Evolutionary conservation across 202 grass and related monocot genomes (phyloP).

Genomic region (Musa balbisiana): DNA sequence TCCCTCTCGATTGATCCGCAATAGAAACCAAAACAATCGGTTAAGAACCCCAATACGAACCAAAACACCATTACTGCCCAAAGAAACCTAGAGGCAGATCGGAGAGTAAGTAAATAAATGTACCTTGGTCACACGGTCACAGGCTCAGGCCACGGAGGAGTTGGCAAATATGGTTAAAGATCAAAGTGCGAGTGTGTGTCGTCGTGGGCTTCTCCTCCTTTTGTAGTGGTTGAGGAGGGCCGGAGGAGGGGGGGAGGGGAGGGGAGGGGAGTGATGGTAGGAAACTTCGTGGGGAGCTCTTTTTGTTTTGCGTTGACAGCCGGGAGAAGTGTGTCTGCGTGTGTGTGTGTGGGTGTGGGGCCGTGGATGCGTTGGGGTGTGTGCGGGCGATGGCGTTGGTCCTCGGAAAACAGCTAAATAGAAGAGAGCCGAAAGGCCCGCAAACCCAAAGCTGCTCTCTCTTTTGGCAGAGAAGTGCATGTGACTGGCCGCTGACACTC

Average conservation of each 20-base stretch:
- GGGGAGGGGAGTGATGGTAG: neutral
- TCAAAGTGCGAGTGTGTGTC: neutral
- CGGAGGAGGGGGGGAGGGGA: neutral
- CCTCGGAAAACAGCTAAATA: slow-evolving; percentile 9
- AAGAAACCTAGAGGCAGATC: neutral
- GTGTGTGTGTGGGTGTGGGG: neutral
- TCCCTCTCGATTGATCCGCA: neutral
- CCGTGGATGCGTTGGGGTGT: neutral
- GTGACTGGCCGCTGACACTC: slow-evolving; percentile 18
- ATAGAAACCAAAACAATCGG: neutral
- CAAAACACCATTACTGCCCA: neutral
- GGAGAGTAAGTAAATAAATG: neutral
- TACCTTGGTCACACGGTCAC: neutral
- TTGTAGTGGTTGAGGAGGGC: neutral
- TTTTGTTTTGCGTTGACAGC: slow-evolving; percentile 25
- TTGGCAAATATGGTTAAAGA: neutral
- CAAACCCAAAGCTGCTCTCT: neutral
- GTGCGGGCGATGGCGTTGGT: neutral
- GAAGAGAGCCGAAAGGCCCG: neutral
- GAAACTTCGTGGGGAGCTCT: slow-evolving; percentile 22
- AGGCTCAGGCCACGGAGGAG: neutral
- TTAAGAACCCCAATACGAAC: neutral
- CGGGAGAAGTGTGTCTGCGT: neutral
- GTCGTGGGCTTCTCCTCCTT: neutral
- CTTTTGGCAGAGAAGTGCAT: slow-evolving; percentile 21